A percentile compares a stretch with the other conserved stretches of the same genome.
Evolutionary conservation across 176 grass and related monocot genomes (phyloP).

Genomic region (Oryza punctata): DNA sequence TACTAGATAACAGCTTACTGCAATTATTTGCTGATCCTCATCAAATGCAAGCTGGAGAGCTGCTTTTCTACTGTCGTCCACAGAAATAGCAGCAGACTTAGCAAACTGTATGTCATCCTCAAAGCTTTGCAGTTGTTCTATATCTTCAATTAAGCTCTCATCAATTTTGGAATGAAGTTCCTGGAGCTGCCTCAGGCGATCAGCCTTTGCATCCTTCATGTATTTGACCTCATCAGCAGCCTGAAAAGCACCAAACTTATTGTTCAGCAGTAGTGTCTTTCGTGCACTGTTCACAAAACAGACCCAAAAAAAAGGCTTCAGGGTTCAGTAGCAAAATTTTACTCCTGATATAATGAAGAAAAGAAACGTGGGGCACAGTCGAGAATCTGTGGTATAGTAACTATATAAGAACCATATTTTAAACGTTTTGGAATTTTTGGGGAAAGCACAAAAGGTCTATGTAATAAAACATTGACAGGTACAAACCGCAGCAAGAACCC

Average conservation of each 20-base stretch:
- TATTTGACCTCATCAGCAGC: constrained; percentile 83
- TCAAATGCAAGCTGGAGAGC: constrained; percentile 80
- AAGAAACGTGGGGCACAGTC: not conserved
- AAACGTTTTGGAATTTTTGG: constrained; percentile 21
- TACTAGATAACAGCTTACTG: constrained; percentile 56
- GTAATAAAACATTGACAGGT: constrained; percentile 34
- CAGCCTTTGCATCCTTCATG: constrained; percentile 68
- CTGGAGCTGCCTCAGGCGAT: constrained; percentile 83
- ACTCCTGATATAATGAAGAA: constrained; percentile 16
- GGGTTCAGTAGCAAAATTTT: not conserved
- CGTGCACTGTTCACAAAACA: constrained; percentile 29
- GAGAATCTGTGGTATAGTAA: not conserved
- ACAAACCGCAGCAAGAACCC: constrained; percentile 77
- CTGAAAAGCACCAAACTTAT: constrained; percentile 49
- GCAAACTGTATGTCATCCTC: constrained; percentile 89
- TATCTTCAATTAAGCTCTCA: constrained; percentile 60
- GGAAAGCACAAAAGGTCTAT: constrained; percentile 29
- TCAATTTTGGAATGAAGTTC: constrained; percentile 79
- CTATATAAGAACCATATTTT: constrained; percentile 20
- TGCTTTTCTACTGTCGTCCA: constrained; percentile 80
- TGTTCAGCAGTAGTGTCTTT: constrained; percentile 15
- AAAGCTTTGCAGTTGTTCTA: constrained; percentile 68
- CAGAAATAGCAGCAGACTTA: constrained; percentile 70
- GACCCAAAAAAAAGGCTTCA: not conserved
- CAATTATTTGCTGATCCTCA: constrained; percentile 95